Base-by-base conservation (phyloP, 495 filamentous ascomycete species). In the Trichoderma erinaceum region DNA sequence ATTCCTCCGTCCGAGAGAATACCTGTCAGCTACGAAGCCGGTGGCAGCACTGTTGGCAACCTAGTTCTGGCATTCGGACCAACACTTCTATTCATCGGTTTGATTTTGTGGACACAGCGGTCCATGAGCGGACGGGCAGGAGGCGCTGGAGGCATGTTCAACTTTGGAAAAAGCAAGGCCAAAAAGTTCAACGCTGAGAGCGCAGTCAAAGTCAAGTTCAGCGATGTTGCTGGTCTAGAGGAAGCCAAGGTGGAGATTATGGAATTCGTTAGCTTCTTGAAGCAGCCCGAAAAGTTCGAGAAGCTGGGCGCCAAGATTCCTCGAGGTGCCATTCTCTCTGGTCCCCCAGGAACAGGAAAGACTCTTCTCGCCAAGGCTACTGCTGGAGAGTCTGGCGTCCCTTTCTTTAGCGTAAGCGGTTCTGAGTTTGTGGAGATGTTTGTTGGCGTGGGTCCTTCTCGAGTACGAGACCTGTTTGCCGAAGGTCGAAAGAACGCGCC, bases 361-460 rank as follows among this genome's bases (percentile, higher is more conserved):
- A 99, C 95, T 7, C 78, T 99, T 70, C 86, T 99, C 52, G 95
- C 95, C 56, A 99, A 99, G 80, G 95, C 95, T 29, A 99, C 95
- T 12, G 95, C 95, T 46, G 95, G 95, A 74, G 95, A 99, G 79
- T 97, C 95, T n/a, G 86, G 89, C 50, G 95, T 99, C 32, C 95
- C 95, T 16, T 99, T 99, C 85, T 99, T 91, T 84, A 97, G 89
- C 73, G 96, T 98, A 77, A 97, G 92, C 78, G 95, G 95, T 73
- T 99, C 95, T 27, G 95, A 99, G 74, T 99, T 99, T 72, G 93
- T 99, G 48, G 95, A 99, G 79, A 98, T 99, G 93, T 99, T 98
- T 73, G 95, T 99, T 52, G 95, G 95, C 84, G 95, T 99, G 65
- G 95, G 95, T 80, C 90, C 95, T 43, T 97, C 92, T 12, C 87